Percentiles rank a stretch among this genome's conserved stretches.
phyloP scores from a whole-genome alignment of 2,329 filamentous ascomycete species.

The Sporothrix euskadiensis region DNA sequence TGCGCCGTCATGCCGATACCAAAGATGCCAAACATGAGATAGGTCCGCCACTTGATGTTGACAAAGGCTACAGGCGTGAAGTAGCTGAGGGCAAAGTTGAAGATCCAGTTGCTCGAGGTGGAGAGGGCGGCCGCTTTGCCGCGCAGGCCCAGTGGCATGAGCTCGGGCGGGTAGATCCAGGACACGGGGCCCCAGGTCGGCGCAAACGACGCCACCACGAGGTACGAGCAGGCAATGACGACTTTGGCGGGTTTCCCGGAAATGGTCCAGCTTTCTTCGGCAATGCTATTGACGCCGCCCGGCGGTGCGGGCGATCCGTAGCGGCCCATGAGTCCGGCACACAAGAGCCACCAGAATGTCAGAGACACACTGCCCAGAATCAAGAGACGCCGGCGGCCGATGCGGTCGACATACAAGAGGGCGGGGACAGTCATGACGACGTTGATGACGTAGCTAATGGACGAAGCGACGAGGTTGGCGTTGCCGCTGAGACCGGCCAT shows the following conservation, averaged over 20 bases:
- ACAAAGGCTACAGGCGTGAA: conserved; percentile 44
- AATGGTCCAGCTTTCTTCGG: conserved; percentile 4
- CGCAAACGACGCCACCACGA: not conserved
- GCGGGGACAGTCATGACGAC: conserved; percentile 18
- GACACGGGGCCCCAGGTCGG: conserved; percentile 8
- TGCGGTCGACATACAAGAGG: conserved; percentile 13
- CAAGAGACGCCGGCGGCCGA: conserved; percentile 6
- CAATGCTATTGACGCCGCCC: not conserved
- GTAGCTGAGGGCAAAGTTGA: conserved; percentile 47
- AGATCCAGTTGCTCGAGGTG: conserved; percentile 42
- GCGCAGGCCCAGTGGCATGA: conserved; percentile 25
- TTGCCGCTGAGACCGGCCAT: conserved; percentile 21
- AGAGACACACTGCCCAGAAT: not conserved
- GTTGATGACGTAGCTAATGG: conserved; percentile 14
- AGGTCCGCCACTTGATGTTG: conserved; percentile 45
- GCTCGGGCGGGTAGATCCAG: conserved; percentile 24
- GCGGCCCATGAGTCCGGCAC: conserved; percentile 1
- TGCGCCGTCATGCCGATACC: conserved; percentile 40
- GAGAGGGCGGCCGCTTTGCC: conserved; percentile 13
- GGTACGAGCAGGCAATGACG: conserved; percentile 18
- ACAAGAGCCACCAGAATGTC: not conserved
- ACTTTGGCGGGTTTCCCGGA: not conserved
- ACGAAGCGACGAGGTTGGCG: not conserved
- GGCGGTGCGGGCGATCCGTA: conserved; percentile 6
- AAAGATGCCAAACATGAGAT: conserved; percentile 45